Percentiles rank a stretch among this genome's conserved stretches.
These are phyloP conservation scores for Schizopora paradoxa DNA, from an alignment of 1,284 basidiomycete species.

Conservation along the genomic window DNA sequence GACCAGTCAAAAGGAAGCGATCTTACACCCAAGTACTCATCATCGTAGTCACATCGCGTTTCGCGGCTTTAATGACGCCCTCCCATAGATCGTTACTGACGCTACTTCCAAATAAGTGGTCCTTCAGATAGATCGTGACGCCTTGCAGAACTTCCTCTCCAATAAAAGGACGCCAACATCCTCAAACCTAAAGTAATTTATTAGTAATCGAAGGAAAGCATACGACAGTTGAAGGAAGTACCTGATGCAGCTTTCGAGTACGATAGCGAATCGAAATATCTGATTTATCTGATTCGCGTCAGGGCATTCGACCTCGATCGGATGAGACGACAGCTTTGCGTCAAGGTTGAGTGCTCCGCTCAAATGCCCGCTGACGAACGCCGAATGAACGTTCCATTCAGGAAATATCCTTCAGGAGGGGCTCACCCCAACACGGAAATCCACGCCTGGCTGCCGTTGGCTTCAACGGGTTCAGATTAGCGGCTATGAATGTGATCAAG, in stretches of 20 bases:
- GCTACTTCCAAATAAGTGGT: constrained; percentile 78
- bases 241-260: constrained; percentile 88
- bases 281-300: constrained; percentile 86
- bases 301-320: constrained; percentile 90
- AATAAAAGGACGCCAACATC: constrained; percentile 85
- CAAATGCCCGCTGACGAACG: constrained; percentile 59
- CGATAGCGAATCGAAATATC: constrained; percentile 76
- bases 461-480: constrained; percentile 42
- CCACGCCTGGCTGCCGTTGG: constrained; percentile 82
- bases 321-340: constrained; percentile 88
- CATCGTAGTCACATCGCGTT: constrained; percentile 71
- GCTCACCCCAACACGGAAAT: constrained; percentile 93
- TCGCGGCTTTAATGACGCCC: constrained; percentile 77
- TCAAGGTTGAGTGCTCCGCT: constrained; percentile 76
- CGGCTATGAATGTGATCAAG: constrained; percentile 41
- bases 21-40: constrained; percentile 97
- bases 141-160: constrained; percentile 90
- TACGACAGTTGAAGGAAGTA: constrained; percentile 22
- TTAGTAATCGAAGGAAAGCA: constrained; percentile 8
- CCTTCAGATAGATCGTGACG: constrained; percentile 90
- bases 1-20: constrained; percentile 87
- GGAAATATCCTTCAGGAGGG: constrained; percentile 82
- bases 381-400: constrained; percentile 70
- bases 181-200: constrained; percentile 61
- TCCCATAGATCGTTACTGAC: constrained; percentile 88